Evolutionary conservation across 1,284 basidiomycete species (phyloP).

Genomic region (Ceratobasidium sp.): DNA sequence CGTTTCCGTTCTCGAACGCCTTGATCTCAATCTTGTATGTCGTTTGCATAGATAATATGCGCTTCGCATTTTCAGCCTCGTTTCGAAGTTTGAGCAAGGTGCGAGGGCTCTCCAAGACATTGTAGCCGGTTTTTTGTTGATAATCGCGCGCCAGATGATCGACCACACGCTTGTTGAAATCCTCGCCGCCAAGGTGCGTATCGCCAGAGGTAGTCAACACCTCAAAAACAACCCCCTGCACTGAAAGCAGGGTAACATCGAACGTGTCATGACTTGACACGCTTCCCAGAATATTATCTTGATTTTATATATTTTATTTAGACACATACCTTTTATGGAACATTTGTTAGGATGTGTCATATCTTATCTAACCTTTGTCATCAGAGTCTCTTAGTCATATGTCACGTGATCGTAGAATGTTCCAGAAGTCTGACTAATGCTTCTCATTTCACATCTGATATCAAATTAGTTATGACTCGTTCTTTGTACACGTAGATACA

Average conservation of each 20-base stretch:
- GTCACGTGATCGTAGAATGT: too few relatives aligned
- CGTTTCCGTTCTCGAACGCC: slow-evolving; percentile 71
- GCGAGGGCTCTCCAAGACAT: slow-evolving; percentile 70
- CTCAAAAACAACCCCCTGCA: slow-evolving; percentile 71
- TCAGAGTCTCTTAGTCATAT: too few relatives aligned
- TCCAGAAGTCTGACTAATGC: too few relatives aligned
- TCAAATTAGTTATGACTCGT: too few relatives aligned
- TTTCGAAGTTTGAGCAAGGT: slow-evolving; percentile 64
- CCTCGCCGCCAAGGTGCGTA: slow-evolving; percentile 68
- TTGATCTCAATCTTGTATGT: slow-evolving; percentile 71
- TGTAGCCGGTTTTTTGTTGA: slow-evolving; percentile 69
- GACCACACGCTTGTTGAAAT: slow-evolving; percentile 71
- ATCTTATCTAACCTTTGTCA: too few relatives aligned
- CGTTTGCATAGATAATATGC: slow-evolving; percentile 70
- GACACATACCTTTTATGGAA: too few relatives aligned
- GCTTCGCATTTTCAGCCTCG: slow-evolving; percentile 66
- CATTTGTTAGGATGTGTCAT: too few relatives aligned
- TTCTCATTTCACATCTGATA: too few relatives aligned
- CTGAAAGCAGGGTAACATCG: slow-evolving; percentile 71
- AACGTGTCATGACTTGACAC: too few relatives aligned
- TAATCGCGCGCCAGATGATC: slow-evolving; percentile 70
- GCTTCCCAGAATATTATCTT: too few relatives aligned
- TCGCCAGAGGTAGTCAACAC: slow-evolving; percentile 72
- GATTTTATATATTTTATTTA: too few relatives aligned
- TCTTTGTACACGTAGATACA: too few relatives aligned